Conservation (phyloP, 1,284 basidiomycete genomes). For the Leccinum subfulvum region DNA sequence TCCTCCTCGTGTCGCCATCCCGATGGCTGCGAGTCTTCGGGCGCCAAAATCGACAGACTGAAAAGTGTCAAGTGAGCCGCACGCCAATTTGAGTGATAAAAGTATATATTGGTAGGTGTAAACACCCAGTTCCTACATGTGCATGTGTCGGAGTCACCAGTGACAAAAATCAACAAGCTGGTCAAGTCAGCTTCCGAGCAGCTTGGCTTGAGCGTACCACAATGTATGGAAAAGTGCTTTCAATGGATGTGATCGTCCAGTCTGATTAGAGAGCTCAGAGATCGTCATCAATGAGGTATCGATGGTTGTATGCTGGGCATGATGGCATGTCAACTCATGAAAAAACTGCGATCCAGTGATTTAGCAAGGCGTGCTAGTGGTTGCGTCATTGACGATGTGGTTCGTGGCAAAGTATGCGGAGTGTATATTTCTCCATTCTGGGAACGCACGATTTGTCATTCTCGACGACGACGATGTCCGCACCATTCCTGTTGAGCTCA, state of each 20-base stretch:
- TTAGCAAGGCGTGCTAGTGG: not conserved
- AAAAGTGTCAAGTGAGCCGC: not conserved
- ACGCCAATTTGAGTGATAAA: not conserved
- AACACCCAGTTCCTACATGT: conserved; percentile 19
- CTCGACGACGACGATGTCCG: conserved; percentile 43
- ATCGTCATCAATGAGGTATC: not conserved
- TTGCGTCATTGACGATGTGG: not conserved
- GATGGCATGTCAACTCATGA: not conserved
- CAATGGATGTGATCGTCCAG: not conserved
- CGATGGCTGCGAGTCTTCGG: conserved; percentile 26
- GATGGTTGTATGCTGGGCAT: not conserved
- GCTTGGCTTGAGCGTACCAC: not conserved
- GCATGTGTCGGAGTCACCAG: conserved; percentile 1
- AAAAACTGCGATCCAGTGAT: not conserved
- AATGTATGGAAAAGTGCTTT: not conserved
- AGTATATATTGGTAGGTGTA: conserved; percentile 7
- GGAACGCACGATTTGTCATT: not conserved
- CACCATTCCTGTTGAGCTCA: conserved; percentile 49
- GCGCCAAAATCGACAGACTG: conserved; percentile 16
- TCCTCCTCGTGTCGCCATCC: conserved; percentile 12
- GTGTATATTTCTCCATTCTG: not conserved
- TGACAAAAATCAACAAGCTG: not conserved
- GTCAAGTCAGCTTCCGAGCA: conserved; percentile 1
- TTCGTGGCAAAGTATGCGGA: not conserved
- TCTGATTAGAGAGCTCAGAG: not conserved